These are phyloP conservation scores for Heliosperma pusillum DNA, from an alignment of 148 eudicot species.

Conservation along the genomic window DNA sequence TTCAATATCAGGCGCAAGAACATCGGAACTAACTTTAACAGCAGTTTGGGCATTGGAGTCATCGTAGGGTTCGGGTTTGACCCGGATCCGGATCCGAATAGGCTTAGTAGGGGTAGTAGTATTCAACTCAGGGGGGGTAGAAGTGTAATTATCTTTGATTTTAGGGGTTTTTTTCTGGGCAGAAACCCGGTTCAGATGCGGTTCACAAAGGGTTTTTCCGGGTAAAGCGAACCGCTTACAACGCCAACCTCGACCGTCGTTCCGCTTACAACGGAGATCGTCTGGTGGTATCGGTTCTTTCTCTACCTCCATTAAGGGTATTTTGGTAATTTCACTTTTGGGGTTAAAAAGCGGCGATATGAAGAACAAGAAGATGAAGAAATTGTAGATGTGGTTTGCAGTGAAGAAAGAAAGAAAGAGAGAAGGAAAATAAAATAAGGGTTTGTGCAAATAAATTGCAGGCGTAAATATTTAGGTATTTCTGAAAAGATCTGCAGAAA, in stretches of 20 bases:
- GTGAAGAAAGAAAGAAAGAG: background rate
- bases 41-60: background rate
- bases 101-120: background rate
- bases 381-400: background rate
- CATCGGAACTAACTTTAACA: too few species aligned
- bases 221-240: constrained; percentile 19
- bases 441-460: constrained; percentile 5
- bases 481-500: background rate
- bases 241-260: constrained; percentile 37
- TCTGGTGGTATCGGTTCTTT: constrained; percentile 26
- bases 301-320: background rate
- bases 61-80: constrained; percentile 13
- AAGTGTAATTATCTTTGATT: background rate
- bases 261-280: constrained; percentile 31
- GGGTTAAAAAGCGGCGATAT: background rate
- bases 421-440: background rate
- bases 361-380: background rate
- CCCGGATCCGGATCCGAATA: constrained; percentile 24
- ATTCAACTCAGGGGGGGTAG: too few species aligned
- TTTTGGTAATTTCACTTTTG: background rate
- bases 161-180: constrained; percentile 8
- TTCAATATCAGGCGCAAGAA: too few species aligned
- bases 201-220: constrained; percentile 25
- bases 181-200: constrained; percentile 21
- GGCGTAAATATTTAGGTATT: background rate